Percentiles rank a stretch among this genome's conserved stretches.
Evolutionary conservation across 805 yeast species (phyloP).

Genomic region (Candida patagonica): DNA sequence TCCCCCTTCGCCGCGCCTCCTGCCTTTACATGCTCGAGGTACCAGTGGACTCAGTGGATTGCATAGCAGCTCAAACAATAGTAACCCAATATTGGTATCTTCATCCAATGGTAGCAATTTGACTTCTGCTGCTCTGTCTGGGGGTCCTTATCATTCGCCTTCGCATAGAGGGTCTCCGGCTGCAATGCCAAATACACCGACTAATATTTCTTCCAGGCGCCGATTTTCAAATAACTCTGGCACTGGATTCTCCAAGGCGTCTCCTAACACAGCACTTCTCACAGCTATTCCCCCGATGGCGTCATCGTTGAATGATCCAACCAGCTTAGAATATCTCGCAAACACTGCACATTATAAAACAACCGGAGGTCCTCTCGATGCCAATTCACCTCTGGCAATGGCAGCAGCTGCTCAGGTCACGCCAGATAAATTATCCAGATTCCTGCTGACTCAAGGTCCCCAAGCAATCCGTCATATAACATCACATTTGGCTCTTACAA

Average conservation of each 20-base stretch:
- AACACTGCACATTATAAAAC: too few relatives aligned
- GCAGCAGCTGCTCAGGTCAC: constrained; percentile 84
- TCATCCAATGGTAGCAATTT: not conserved
- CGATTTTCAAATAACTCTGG: not conserved
- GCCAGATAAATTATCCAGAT: constrained; percentile 60
- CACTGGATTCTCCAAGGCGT: not conserved
- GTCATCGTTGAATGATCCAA: not conserved
- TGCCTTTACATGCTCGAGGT: not conserved
- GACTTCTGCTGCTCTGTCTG: not conserved
- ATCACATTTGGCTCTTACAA: constrained; percentile 60
- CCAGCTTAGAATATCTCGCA: too few relatives aligned
- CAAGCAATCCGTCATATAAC: constrained; percentile 86
- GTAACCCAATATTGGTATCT: too few relatives aligned
- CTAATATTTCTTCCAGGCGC: not conserved
- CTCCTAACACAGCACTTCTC: not conserved
- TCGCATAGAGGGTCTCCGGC: not conserved
- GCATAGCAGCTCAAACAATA: not conserved
- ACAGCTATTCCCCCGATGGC: not conserved
- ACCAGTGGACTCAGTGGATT: not conserved
- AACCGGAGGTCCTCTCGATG: constrained; percentile 28
- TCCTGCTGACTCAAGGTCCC: constrained; percentile 71
- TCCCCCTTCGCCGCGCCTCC: not conserved
- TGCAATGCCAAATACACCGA: not conserved
- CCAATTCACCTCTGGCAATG: constrained; percentile 80
- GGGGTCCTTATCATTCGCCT: not conserved